Base-by-base conservation (phyloP, 495 filamentous ascomycete species). In the Penicillium nucicola region DNA sequence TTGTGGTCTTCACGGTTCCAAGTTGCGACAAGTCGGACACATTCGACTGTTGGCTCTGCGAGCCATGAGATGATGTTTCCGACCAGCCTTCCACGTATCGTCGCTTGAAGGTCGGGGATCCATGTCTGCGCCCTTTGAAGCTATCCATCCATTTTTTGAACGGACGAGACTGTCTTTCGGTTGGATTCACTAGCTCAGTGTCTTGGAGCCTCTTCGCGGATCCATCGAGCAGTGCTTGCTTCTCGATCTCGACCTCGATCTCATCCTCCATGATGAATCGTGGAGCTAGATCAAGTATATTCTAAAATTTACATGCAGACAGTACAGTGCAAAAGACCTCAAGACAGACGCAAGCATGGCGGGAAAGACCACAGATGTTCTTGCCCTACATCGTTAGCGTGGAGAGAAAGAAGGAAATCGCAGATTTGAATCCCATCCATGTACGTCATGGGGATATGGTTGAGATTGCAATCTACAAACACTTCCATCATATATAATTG, bases 1-100 rank as follows among this genome's bases (percentile, higher is more conserved):
- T 87, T 32, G 86, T 83, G 17, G 89, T 92, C 59, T 85, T 92
- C 45, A 92, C 79, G 10, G 81, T 85, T 13, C 84, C 81, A 18
- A 96, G 80, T 47, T 89, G 86, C 7, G 86, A 81, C 6, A 90
- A 95, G 17, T 87, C 88, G 35, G 46, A 48, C 30, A 22, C 13
- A 23, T 19, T 41, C 11, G 46, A 48, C 15, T 22, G 46, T 4
- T 41, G 46, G 15, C 36, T 28, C 12, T 32, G 46, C 13, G 46
- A 48, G 9, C 46, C 36, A 41, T 48, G 46, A 13, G 46, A 48
- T 17, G 58, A 62, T 38, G 74, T 70, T 45, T 77, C 66, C 34
- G 66, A 75, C 68, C 76, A 80, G 28, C 74, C 74, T 42, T 74
- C 60, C 15, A 72, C 61, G 31, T 65, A 61, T 42, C 60, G 52